Base-by-base conservation (phyloP, 2,329 filamentous ascomycete species). In the Metarhizium album region DNA sequence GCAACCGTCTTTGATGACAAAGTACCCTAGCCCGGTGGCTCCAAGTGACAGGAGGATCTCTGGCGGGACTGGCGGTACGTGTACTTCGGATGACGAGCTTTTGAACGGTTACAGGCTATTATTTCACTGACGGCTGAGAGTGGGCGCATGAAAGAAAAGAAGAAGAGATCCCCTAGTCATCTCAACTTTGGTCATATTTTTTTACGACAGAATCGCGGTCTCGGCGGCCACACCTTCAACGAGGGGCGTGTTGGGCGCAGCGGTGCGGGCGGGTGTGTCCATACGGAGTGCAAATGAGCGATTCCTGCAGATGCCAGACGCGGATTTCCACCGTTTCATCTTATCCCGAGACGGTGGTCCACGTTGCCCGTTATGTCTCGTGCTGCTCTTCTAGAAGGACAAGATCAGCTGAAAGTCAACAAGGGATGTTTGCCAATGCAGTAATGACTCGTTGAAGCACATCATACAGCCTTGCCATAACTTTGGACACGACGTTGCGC, bases 361-460 rank as follows among this genome's bases (percentile, higher is more conserved):
- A 7, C 47, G 31, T 13, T 37, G 31, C 52, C 43, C 23, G n/a
- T 40, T 37, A 52, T 52, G 54, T 55, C 51, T 52, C 46, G 47
- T 43, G 45, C 47, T 49, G 13, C 20, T 18, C 48, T 56, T 56
- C 53, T 54, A 54, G 54, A 53, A 56, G 48, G 38, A 27, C 43
- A 40, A 35, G 31, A 14, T 16, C 29, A 49, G 43, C 50, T 46
- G 50, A 37, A 27, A 47, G 31, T 37, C 42, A 24, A 43, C 38
- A 33, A 43, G 20, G 42, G 42, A 45, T n/a, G 22, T 31, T 38
- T 43, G 40, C 40, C 29, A n/a, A 45, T 45, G 14, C 14, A 47
- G 49, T 43, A 47, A 33, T 13, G 9, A 35, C 33, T 35, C 33
- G 4, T 16, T 35, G 33, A 35, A 35, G 13, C 33, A 13, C 33